Evolutionary conservation across 768 basidiomycete species (phyloP).

Genomic region (Termitomyces sp.): DNA sequence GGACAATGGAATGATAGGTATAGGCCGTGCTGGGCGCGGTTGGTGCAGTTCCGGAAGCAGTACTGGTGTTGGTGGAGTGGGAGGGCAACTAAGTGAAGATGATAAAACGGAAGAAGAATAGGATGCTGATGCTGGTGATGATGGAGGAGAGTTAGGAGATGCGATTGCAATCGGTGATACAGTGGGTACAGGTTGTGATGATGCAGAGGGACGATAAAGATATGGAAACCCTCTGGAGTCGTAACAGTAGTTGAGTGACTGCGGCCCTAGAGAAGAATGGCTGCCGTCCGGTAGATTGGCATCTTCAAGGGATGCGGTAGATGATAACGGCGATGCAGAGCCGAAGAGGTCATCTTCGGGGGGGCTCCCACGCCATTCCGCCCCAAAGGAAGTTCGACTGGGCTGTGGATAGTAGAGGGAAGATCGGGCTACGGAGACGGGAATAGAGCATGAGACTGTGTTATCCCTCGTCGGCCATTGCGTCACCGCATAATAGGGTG

Average conservation of each 20-base stretch:
- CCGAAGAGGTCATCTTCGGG: conserved; percentile 10
- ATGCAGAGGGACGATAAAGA: background rate
- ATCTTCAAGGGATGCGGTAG: background rate
- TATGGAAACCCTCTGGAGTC: conserved; percentile 6
- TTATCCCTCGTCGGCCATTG: conserved; percentile 9
- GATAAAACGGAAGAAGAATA: conserved; percentile 13
- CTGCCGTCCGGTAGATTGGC: conserved; percentile 1
- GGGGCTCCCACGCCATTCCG: conserved; percentile 7
- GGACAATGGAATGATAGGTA: conserved; percentile 41
- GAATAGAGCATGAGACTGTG: conserved; percentile 4
- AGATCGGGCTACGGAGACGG: conserved; percentile 12
- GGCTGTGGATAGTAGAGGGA: conserved; percentile 6
- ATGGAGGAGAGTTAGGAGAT: conserved; percentile 10
- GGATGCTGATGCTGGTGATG: conserved; percentile 18
- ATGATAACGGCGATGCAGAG: conserved; percentile 9
- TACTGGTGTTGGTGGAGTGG: conserved; percentile 22
- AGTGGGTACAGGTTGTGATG: background rate
- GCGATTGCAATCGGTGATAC: conserved; percentile 8
- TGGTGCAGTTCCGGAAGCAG: conserved; percentile 29
- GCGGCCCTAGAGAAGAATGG: background rate
- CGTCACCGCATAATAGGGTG: background rate
- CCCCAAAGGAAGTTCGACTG: conserved; percentile 1
- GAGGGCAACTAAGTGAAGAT: conserved; percentile 6
- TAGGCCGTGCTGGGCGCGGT: conserved; percentile 41
- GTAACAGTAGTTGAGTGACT: conserved; percentile 5